phyloP scores from a whole-genome alignment of 2,329 filamentous ascomycete species.

The Xylariaceae sp. region DNA sequence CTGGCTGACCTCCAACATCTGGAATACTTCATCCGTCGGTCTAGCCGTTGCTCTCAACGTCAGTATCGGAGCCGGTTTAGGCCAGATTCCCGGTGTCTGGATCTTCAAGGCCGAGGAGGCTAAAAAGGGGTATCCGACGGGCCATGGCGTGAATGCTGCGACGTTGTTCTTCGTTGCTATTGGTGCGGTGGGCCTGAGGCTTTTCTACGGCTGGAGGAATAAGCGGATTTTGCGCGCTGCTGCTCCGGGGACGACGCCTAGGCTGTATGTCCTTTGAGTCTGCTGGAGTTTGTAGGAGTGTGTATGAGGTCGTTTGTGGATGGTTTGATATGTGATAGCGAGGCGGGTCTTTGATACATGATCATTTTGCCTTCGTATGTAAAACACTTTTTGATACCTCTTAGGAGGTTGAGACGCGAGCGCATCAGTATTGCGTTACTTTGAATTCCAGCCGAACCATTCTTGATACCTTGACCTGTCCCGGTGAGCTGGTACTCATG shows the following conservation, averaged over 20 bases:
- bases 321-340: neutral
- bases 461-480: too few species aligned
- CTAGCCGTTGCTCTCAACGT: conserved; percentile 68
- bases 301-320: neutral
- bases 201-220: conserved; percentile 51
- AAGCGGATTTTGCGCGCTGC: conserved; percentile 32
- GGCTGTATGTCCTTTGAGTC: conserved; percentile 37
- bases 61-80: conserved; percentile 58
- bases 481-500: too few species aligned
- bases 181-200: conserved; percentile 37
- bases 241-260: conserved; percentile 30
- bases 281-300: neutral
- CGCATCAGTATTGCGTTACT: too few species aligned
- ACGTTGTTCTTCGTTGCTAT: conserved; percentile 31
- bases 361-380: neutral
- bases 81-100: conserved; percentile 69
- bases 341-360: neutral
- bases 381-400: too few species aligned
- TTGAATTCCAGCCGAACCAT: too few species aligned
- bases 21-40: conserved; percentile 58
- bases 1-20: conserved; percentile 65
- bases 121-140: conserved; percentile 59
- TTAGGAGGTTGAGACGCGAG: too few species aligned
- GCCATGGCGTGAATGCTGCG: conserved; percentile 53
- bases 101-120: conserved; percentile 64